A percentile compares a stretch with the other conserved stretches of the same genome.
These are phyloP conservation scores for Auricularia heimuer DNA, from an alignment of 768 basidiomycete species.

Conservation along the genomic window DNA sequence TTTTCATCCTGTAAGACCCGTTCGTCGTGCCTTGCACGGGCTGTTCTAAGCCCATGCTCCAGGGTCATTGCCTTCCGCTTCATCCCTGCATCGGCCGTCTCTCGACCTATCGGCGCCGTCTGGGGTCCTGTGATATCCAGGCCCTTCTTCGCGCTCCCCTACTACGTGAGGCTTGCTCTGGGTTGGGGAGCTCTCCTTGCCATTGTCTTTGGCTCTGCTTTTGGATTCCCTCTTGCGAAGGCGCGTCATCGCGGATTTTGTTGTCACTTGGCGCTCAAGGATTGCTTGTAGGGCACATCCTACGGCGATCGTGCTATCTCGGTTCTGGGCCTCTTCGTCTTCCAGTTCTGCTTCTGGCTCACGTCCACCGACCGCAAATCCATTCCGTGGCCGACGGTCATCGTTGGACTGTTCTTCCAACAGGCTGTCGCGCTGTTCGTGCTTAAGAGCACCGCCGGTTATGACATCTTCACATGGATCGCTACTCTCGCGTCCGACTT, in stretches of 20 bases:
- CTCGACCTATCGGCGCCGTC: constrained; percentile 58
- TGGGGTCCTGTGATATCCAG: constrained; percentile 58
- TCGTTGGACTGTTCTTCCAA: constrained; percentile 78
- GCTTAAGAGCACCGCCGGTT: constrained; percentile 75
- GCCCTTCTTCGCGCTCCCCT: constrained; percentile 57
- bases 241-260: constrained; percentile 29
- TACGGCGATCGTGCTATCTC: constrained; percentile 77
- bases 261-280: background rate
- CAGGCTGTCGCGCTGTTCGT: constrained; percentile 85
- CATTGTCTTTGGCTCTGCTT: constrained; percentile 79
- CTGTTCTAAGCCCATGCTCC: constrained; percentile 3
- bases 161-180: constrained; percentile 42
- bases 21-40: background rate
- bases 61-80: constrained; percentile 76
- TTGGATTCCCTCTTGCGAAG: constrained; percentile 56
- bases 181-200: constrained; percentile 73
- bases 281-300: constrained; percentile 37
- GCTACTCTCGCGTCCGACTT: constrained; percentile 75
- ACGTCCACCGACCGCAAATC: constrained; percentile 51
- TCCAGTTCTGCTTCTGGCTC: constrained; percentile 67
- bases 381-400: constrained; percentile 80
- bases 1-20: constrained; percentile 54
- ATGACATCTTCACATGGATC: constrained; percentile 75
- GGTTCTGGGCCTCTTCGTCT: constrained; percentile 67
- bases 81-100: constrained; percentile 61